Base-by-base conservation (phyloP, 2,329 filamentous ascomycete genomes). In the Emergomyces orientalis region DNA sequence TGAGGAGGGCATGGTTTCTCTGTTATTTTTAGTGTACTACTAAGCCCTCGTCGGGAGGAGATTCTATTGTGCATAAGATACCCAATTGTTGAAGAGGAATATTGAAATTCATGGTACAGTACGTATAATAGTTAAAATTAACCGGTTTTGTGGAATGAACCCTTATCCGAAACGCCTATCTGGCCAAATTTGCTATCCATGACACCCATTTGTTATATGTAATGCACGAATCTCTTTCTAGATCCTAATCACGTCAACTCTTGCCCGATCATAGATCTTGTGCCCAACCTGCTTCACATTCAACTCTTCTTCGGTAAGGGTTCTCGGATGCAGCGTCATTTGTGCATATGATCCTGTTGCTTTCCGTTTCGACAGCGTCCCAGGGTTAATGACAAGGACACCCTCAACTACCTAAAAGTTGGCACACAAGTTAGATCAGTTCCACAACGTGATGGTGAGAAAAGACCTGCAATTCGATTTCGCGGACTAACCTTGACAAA, bases 331-430 rank as follows among this genome's bases (percentile, higher is more conserved):
- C 7, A 97, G 77, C 25, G 85, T 85, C 81, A 99, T 83, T 59
- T 88, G 86, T 0, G 91, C 90, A 74, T 88, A 97, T 0, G 91
- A 96, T 6, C 94, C 94, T 0, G 92, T 83, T 1, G 88, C 91
- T 64, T 86, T 87, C 63, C 89, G 86, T 77, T 96, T 97, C 19
- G 91, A 94, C 41, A 96, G 78, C 59, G 86, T 87, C 5, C 94
- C 93, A 0, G 94, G 93, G 73, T 99, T 99, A 71, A 99, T 88
- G 14, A 91, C 86, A 7, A 97, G 77, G 0, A 97, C 91, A 68
- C 88, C 90, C 71, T 97, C 90, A 13, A 97, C 87, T 51, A 97
- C 91, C 91, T 96, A 68, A 34, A 22, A 47, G 27, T 49, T 47
- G 37, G 19, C 19, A 30, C 17, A 30, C 25, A 13, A 47, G 39